Evolutionary conservation across 2,329 filamentous ascomycete genomes (phyloP).

Genomic region (Alternaria burnsii): DNA sequence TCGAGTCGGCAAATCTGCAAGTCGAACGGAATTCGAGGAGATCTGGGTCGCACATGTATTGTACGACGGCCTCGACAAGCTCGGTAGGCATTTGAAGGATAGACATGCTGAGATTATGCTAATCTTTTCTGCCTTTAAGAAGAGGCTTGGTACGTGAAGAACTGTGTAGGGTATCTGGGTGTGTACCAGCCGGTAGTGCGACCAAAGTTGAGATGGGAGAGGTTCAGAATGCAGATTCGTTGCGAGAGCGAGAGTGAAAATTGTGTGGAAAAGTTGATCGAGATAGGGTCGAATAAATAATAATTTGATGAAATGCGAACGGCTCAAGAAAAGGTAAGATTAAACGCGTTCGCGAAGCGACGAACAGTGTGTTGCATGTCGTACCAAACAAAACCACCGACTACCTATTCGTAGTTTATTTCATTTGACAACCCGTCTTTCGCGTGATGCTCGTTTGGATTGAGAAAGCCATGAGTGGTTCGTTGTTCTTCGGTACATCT

Average conservation of each 20-base stretch:
- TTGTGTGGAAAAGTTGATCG: background rate
- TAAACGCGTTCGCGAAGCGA: background rate
- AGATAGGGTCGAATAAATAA: background rate
- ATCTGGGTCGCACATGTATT: background rate
- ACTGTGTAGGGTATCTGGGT: background rate
- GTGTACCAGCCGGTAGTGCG: background rate
- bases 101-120: background rate
- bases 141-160: background rate
- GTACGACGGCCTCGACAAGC: background rate
- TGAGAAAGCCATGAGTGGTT: background rate
- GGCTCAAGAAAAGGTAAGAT: background rate
- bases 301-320: background rate
- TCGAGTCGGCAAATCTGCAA: background rate
- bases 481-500: background rate
- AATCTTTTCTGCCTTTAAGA: background rate
- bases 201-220: background rate
- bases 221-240: background rate
- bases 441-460: too few species aligned
- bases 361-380: background rate
- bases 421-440: too few species aligned
- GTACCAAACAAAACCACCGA: background rate
- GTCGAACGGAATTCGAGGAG: too few species aligned
- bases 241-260: background rate
- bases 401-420: too few species aligned
- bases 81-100: background rate